A percentile compares a stretch with the other conserved stretches of the same genome.
phyloP scores from a whole-genome alignment of 2,329 filamentous ascomycete genomes.

The Aureobasidium namibiae region DNA sequence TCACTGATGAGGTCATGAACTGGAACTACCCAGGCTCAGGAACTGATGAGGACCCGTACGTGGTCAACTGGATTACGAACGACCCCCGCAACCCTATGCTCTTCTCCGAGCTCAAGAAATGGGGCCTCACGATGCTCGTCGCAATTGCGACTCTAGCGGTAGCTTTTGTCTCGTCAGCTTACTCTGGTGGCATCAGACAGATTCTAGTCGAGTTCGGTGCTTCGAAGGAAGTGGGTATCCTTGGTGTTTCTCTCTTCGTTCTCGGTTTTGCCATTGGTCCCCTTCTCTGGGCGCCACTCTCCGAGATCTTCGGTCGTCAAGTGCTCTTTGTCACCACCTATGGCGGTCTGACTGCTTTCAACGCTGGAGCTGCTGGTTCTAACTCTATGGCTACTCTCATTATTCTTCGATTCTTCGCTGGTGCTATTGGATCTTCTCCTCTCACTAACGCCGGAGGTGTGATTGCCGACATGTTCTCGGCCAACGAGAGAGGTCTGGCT shows the following conservation, averaged over 20 bases:
- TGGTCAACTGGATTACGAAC: slow-evolving; percentile 57
- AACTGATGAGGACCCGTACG: slow-evolving; percentile 58
- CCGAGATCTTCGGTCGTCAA: slow-evolving; percentile 50
- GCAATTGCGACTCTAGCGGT: slow-evolving; percentile 61
- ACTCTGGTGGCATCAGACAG: slow-evolving; percentile 48
- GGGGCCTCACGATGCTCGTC: slow-evolving; percentile 55
- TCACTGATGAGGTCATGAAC: slow-evolving; percentile 27
- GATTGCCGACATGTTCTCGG: slow-evolving; percentile 39
- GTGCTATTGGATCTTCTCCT: slow-evolving; percentile 35
- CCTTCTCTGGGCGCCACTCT: slow-evolving; percentile 54
- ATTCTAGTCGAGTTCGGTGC: slow-evolving; percentile 50
- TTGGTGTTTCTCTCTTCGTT: slow-evolving; percentile 58
- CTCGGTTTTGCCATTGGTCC: slow-evolving; percentile 51
- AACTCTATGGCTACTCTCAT: slow-evolving; percentile 38
- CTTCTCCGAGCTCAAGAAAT: slow-evolving; percentile 52
- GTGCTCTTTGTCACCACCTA: slow-evolving; percentile 31
- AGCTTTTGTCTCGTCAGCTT: slow-evolving; percentile 62
- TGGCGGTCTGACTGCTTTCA: slow-evolving; percentile 31
- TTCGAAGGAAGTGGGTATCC: slow-evolving; percentile 45
- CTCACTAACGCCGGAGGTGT: slow-evolving; percentile 40
- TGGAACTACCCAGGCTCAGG: slow-evolving; percentile 37
- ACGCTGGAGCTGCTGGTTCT: slow-evolving; percentile 34
- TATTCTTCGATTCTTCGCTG: slow-evolving; percentile 38
- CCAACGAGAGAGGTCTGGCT: slow-evolving; percentile 39
- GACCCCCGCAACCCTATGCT: slow-evolving; percentile 61